phyloP scores from a whole-genome alignment of 768 basidiomycete genomes.

The Podaxis sp. region DNA sequence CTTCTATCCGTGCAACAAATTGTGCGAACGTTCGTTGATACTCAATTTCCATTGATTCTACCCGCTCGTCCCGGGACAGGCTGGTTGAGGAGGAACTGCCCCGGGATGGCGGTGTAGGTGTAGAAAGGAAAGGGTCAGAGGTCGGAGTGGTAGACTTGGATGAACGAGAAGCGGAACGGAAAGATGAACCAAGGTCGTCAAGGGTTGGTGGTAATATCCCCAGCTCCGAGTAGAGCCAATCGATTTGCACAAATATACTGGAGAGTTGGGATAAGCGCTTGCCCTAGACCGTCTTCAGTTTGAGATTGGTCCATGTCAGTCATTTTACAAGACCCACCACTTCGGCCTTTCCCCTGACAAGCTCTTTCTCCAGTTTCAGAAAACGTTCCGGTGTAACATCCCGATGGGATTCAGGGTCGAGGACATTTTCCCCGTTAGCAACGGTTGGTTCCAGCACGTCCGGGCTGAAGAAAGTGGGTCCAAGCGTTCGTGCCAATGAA shows the following conservation, averaged over 20 bases:
- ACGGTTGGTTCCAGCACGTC: constrained; percentile 54
- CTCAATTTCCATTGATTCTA: constrained; percentile 36
- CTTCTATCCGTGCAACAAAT: constrained; percentile 65
- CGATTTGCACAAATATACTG: constrained; percentile 68
- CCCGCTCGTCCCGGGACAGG: constrained; percentile 36
- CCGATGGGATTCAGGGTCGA: constrained; percentile 43
- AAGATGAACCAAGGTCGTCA: constrained; percentile 40
- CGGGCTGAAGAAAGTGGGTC: constrained; percentile 51
- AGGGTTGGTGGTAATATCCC: constrained; percentile 65
- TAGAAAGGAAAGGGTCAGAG: constrained; percentile 47
- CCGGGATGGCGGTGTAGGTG: constrained; percentile 51
- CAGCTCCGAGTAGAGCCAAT: constrained; percentile 81
- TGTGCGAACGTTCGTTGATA: constrained; percentile 61
- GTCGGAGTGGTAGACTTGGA: constrained; percentile 37
- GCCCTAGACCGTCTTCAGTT: constrained; percentile 36
- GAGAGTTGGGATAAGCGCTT: constrained; percentile 70
- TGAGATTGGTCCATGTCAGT: background rate
- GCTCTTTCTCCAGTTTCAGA: constrained; percentile 77
- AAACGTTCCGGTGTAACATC: constrained; percentile 85
- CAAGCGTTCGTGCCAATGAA: constrained; percentile 59
- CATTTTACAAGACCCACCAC: constrained; percentile 52
- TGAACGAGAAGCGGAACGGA: constrained; percentile 24
- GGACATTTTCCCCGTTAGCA: constrained; percentile 39
- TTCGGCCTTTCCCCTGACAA: constrained; percentile 84
- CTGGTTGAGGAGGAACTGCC: constrained; percentile 34